These are phyloP conservation scores for Kokia cookei DNA, from an alignment of 441 rosid species.

Conservation along the genomic window DNA sequence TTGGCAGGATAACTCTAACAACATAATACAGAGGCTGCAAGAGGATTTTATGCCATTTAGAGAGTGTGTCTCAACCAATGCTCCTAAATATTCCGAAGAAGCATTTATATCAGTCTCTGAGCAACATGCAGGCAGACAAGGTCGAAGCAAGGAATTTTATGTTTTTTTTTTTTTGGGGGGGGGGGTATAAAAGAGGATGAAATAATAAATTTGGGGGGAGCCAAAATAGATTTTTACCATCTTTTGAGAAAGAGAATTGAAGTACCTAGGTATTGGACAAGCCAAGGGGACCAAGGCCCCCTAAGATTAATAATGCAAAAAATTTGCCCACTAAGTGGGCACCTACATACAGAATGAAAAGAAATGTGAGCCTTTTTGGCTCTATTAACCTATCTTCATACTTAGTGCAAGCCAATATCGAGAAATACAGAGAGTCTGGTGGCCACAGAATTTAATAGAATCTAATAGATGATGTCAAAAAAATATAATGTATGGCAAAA, in stretches of 20 bases:
- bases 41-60: background rate
- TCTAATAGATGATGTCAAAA: background rate
- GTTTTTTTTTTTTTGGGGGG: too few species aligned
- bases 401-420: background rate
- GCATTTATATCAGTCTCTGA: background rate
- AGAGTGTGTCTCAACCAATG: background rate
- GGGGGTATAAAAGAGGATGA: too few species aligned
- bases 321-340: background rate
- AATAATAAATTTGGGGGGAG: too few species aligned
- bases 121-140: background rate
- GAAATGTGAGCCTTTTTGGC: background rate
- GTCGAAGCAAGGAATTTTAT: too few species aligned
- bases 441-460: background rate
- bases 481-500: background rate
- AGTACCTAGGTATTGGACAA: too few species aligned
- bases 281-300: too few species aligned
- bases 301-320: background rate
- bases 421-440: background rate
- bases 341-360: background rate
- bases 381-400: background rate
- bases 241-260: too few species aligned
- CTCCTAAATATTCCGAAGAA: background rate
- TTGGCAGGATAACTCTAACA: background rate
- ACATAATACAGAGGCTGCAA: background rate
- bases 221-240: too few species aligned